Conservation (phyloP, 371 early-diverging fungal genomes). For the Rhizopus delemar region DNA sequence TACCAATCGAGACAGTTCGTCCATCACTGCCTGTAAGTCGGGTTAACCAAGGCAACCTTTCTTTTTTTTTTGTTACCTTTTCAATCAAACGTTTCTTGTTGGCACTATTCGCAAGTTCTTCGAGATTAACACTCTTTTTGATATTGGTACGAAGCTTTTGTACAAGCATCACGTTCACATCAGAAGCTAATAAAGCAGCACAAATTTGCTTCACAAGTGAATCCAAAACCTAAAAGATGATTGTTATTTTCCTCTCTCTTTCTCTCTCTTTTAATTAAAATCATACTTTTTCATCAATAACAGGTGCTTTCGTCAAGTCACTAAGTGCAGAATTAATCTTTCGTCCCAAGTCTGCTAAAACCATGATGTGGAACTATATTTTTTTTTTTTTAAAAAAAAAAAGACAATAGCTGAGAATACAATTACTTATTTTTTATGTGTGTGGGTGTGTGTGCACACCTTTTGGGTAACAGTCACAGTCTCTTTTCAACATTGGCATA, state of each 20-base stretch:
- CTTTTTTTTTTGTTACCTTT: slow-evolving; percentile 56
- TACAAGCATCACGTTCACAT: slow-evolving; percentile 95
- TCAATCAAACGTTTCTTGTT: slow-evolving; percentile 90
- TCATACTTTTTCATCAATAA: slow-evolving; percentile 88
- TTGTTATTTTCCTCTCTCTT: neutral
- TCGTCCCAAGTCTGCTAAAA: slow-evolving; percentile 89
- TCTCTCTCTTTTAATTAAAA: neutral
- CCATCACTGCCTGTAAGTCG: slow-evolving; percentile 80
- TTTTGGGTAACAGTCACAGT: neutral
- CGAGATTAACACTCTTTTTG: slow-evolving; percentile 78
- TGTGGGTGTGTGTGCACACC: neutral
- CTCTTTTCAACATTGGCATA: neutral
- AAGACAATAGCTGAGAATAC: neutral
- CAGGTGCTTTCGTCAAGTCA: slow-evolving; percentile 78
- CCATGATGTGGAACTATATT: slow-evolving; percentile 56
- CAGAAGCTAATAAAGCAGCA: slow-evolving; percentile 88
- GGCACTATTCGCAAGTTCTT: slow-evolving; percentile 75
- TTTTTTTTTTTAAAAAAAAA: neutral
- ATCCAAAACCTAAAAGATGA: slow-evolving; percentile 69
- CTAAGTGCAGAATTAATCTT: slow-evolving; percentile 85
- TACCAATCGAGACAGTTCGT: slow-evolving; percentile 91
- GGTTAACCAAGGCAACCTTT: neutral
- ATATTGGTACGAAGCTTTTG: slow-evolving; percentile 86
- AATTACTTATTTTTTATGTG: neutral
- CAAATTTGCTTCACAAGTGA: slow-evolving; percentile 87